Evolutionary conservation across 768 basidiomycete genomes (phyloP).

Genomic region (Russula lepida): DNA sequence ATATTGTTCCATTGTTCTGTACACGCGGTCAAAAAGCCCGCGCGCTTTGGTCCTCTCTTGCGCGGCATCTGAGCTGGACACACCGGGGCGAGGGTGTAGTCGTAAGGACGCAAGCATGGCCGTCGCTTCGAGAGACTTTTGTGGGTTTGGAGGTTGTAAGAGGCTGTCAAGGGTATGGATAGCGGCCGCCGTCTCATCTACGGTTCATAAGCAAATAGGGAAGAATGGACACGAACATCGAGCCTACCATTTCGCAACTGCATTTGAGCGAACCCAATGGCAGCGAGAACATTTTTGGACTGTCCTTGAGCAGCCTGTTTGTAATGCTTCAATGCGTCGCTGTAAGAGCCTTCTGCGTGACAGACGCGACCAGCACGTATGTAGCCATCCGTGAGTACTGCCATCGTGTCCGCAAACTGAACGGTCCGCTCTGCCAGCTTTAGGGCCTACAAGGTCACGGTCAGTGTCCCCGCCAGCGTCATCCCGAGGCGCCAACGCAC

Average conservation of each 20-base stretch:
- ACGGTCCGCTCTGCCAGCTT: conserved; percentile 93
- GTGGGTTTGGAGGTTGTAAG: conserved; percentile 55
- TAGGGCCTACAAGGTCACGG: conserved; percentile 45
- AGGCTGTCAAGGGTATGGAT: conserved; percentile 79
- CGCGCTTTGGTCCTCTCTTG: conserved; percentile 69
- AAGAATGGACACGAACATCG: background rate
- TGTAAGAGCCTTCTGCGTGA: conserved; percentile 59
- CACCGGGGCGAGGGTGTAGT: conserved; percentile 72
- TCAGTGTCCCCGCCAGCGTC: background rate
- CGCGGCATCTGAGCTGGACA: conserved; percentile 61
- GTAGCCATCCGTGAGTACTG: conserved; percentile 80
- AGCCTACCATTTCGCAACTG: conserved; percentile 72
- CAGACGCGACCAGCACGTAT: conserved; percentile 73
- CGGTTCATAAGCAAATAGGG: background rate
- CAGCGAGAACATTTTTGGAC: conserved; percentile 67
- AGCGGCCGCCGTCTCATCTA: conserved; percentile 77
- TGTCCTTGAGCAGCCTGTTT: conserved; percentile 56
- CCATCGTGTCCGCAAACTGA: conserved; percentile 85
- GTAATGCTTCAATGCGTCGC: conserved; percentile 65
- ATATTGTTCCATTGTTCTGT: conserved; percentile 48
- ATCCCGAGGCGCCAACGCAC: conserved; percentile 31
- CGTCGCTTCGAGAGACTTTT: conserved; percentile 71
- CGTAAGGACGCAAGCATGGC: conserved; percentile 86
- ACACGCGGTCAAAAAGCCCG: conserved; percentile 71
- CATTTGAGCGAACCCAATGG: conserved; percentile 80